Conservation (phyloP, 495 filamentous ascomycete species). For the Tuber calosporum region DNA sequence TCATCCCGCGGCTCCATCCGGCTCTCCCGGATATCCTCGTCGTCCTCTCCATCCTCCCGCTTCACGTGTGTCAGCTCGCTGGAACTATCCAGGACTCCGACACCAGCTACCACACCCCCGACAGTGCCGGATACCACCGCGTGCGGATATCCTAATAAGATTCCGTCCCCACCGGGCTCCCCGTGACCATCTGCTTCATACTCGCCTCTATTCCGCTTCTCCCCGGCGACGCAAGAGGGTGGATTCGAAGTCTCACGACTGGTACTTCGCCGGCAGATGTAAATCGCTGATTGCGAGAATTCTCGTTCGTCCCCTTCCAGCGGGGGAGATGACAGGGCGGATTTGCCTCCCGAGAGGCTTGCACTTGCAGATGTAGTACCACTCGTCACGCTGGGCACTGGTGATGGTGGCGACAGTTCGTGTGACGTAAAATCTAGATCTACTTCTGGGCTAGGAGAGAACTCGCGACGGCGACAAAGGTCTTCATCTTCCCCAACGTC, state of each 20-base stretch:
- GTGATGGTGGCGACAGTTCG: conserved; percentile 50
- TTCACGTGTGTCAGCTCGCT: conserved; percentile 15
- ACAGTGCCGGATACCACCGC: background rate
- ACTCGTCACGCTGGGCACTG: background rate
- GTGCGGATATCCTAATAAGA: conserved; percentile 42
- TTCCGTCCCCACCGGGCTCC: conserved; percentile 49
- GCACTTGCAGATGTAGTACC: background rate
- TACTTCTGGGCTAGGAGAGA: conserved; percentile 86
- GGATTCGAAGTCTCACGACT: conserved; percentile 48
- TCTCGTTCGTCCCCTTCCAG: conserved; percentile 93
- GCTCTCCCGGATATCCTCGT: conserved; percentile 4
- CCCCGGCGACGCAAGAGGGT: conserved; percentile 41
- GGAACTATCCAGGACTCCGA: conserved; percentile 39
- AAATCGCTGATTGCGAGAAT: conserved; percentile 88
- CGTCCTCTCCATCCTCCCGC: conserved; percentile 12
- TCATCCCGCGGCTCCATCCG: conserved; percentile 14
- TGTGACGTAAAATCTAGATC: conserved; percentile 68
- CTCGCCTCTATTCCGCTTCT: conserved; percentile 41
- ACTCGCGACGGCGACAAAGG: conserved; percentile 59
- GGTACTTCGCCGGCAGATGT: conserved; percentile 61
- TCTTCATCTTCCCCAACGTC: conserved; percentile 55
- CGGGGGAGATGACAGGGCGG: conserved; percentile 56
- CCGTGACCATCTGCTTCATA: conserved; percentile 45
- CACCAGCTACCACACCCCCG: conserved; percentile 36
- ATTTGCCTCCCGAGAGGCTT: background rate